Base-by-base conservation (phyloP, 2,329 filamentous ascomycete genomes). In the Paracoccidioides brasiliensis region DNA sequence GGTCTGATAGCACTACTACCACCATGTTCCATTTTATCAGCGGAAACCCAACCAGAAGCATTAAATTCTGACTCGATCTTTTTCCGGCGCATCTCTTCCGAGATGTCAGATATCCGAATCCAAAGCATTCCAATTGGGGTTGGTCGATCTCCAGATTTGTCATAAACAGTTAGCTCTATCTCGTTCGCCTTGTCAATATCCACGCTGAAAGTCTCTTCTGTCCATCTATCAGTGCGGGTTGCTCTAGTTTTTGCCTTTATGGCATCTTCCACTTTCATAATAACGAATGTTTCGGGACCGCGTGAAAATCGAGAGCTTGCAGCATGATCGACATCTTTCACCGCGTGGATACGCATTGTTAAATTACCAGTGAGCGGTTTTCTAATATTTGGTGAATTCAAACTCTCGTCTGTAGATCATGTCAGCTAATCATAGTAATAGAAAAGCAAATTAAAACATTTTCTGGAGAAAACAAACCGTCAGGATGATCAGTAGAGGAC, bases 101-200 rank as follows among this genome's bases (percentile, higher is more conserved):
- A 89, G 61, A 98, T 95, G 69, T 98, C 93, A 14, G 93, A 95
- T 66, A 98, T 91, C 58, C 93, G 81, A 57, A 98, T 84, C 93
- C 93, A 98, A 12, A 97, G 80, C 79, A 98, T 84, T 56, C 86
- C 93, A 65, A 98, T 95, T 43, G 93, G 93, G 53, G 94, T 83
- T 12, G 90, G 85, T 63, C 95, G 87, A 64, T 96, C 90, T 60
- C 85, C 84, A 2, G 90, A 85, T 73, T 95, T 96, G 70, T 98
- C 93, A 71, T 98, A 98, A 9, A 98, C 90, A 0, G 90, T 97
- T 54, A 98, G 81, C 69, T 98, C 93, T 59, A 98, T 89, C 72
- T 98, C 93, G 71, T 98, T 98, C 53, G 93, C 93, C 75, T 97
- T 97, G 73, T 97, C 91, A 56, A 98, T 93, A 61, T 93, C 88